Base-by-base conservation (phyloP, 2,329 filamentous ascomycete species). In the Microsporum canis region DNA sequence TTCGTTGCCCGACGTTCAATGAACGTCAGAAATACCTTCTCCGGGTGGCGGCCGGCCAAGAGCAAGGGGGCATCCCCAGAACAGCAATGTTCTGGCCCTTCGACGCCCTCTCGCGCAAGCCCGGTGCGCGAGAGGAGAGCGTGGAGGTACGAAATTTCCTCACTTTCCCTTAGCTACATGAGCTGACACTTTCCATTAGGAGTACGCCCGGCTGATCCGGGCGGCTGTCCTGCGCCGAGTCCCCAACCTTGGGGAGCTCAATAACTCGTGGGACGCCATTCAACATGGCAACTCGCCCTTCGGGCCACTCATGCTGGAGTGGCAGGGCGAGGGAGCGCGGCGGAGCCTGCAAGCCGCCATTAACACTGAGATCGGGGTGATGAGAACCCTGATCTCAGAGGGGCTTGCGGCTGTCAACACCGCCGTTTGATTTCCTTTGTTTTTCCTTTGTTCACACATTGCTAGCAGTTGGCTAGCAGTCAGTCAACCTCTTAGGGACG, bases 1-100 rank as follows among this genome's bases (percentile, higher is more conserved):
- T 78, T 3, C 70, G 70, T 6, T 77, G 76, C 57, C 74, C 75
- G 38, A 72, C 68, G 1, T 79, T 79, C 65, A 76, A 73, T 45
- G 75, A 77, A 29, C 73, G 75, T 41, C 75, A 77, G 69, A 76
- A 76, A 56, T 73, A 69, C 58, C 69, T 68, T 1, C 64, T 76
- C 2, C 68, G 68, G 41, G 59, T 66, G 17, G 68, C 70, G 57
- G 69, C 71, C 2, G 66, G 69, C 17, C 64, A 69, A 33, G 38
- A 62, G 1, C 51, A 56, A 5, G 57, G 57, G 33, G 65, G 68
- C 10, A 65, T 70, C 31, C 66, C 68, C 4, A 67, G 68, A 5
- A 65, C 68, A 3, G 64, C 67, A 7, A 68, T 69, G 60, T 73
- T 65, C 65, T 77, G 76, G 67, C 74, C 75, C 0, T 77, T 76